Base-by-base conservation (phyloP, 495 filamentous ascomycete genomes). In the Haplographium delicatum region DNA sequence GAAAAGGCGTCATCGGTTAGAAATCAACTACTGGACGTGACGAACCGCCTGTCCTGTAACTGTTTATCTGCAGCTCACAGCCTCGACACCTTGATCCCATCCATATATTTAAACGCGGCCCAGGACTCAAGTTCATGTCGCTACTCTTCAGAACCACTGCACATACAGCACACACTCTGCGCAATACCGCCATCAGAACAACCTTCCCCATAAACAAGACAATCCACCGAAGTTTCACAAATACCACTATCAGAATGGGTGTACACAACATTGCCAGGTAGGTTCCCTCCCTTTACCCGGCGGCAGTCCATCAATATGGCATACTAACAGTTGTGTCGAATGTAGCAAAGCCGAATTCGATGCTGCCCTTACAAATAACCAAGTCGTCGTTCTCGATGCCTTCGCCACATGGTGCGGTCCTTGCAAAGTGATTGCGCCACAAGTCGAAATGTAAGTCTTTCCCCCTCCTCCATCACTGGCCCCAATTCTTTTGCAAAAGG, bases 401-500 rank as follows among this genome's bases (percentile, higher is more conserved):
- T 88, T 84, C 65, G 91, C 91, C 37, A 78, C 70, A 28, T 97
- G 91, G 91, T 97, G 91, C 76, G 91, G 89, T 50, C 91, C 91
- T 47, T 97, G 91, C 84, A 96, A 89, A 75, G 74, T 79, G 57
- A 89, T 97, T 59, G 79, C 89, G 16, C 91, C 91, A 5, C 2
- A 44, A 31, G 42, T 44, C 26, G 42, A 19, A 2, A 20, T 30
- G 42, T 44, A 18, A 0, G 42, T 44, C 39, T 28, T 42, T 41
- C 57, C 53, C 24, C 33, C 45, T 46, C 41, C 48, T 19, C 13
- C 16, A 10, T 47, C 26, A 15, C 11, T 34, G 31, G 8, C 41
- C 41, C 24, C 15, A 11, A 42, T 49, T 39, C 7, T 24, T 22
- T 19, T 7, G 23, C 28, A 10, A 5, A 31, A 50, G 27, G 55